These are phyloP conservation scores for Plectosphaerella plurivora DNA, from an alignment of 2,329 filamentous ascomycete species.

Conservation along the genomic window DNA sequence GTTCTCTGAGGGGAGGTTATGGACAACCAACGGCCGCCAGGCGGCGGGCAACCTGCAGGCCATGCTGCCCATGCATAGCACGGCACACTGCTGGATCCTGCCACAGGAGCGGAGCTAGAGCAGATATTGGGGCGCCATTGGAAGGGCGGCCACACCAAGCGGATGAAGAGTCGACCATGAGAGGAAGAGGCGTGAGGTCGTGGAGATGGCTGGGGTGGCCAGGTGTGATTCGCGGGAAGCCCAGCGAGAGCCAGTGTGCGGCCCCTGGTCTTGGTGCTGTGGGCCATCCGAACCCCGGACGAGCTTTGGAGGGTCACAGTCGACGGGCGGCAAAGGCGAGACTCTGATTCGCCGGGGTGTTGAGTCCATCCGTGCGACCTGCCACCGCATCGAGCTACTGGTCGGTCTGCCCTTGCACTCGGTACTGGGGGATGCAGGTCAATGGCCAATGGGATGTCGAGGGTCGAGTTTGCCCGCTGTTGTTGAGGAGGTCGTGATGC, in stretches of 20 bases:
- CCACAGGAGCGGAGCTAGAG: not conserved
- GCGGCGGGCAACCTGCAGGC: not conserved
- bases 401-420: slow-evolving; percentile 2
- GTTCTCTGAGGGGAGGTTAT: not conserved
- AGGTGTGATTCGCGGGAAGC: slow-evolving; percentile 6
- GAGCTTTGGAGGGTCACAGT: slow-evolving; percentile 6
- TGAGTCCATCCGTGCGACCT: slow-evolving; percentile 10
- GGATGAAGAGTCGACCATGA: slow-evolving; percentile 3
- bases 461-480: no score
- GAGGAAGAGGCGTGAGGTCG: not conserved
- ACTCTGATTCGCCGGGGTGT: slow-evolving; percentile 15
- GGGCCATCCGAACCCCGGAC: slow-evolving; percentile 6
- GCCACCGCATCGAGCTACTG: slow-evolving; percentile 8
- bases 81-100: not conserved
- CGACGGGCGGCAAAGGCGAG: slow-evolving; percentile 18
- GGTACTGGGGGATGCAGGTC: slow-evolving; percentile 2
- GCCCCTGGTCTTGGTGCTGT: slow-evolving; percentile 1
- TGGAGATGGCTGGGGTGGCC: slow-evolving; percentile 1
- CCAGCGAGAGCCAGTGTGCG: not conserved
- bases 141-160: not conserved
- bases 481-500: no score
- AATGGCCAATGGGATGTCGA: not conserved
- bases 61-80: not conserved
- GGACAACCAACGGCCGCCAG: not conserved
- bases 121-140: not conserved